phyloP scores from a whole-genome alignment of 331 rosid species.

The Acacia pycnantha region DNA sequence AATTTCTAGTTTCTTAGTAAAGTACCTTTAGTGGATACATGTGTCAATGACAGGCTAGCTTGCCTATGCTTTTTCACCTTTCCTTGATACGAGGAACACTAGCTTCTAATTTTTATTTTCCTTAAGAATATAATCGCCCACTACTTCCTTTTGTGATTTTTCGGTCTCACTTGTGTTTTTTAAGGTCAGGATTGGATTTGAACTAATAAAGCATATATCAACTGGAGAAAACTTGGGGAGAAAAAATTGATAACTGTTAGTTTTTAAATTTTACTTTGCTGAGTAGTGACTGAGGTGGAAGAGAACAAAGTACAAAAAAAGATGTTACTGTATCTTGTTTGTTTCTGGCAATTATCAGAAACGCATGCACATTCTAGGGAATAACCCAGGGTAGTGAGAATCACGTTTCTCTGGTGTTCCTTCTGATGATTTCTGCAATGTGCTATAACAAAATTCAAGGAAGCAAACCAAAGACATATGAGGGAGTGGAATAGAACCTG shows the following conservation, averaged over 20 bases:
- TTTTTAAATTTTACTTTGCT: background rate
- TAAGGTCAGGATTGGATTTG: conserved; percentile 33
- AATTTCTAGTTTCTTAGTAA: conserved; percentile 26
- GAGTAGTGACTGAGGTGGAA: conserved; percentile 11
- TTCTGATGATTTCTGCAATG: conserved; percentile 28
- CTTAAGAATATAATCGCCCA: conserved; percentile 70
- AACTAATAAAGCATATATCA: conserved; percentile 34
- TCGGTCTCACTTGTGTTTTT: conserved; percentile 19
- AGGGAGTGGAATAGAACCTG: conserved; percentile 58
- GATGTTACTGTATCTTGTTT: conserved; percentile 14
- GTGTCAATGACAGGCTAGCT: conserved; percentile 66
- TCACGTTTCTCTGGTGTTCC: conserved; percentile 19
- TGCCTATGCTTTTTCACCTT: conserved; percentile 46
- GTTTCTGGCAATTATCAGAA: conserved; percentile 25
- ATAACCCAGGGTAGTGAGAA: background rate
- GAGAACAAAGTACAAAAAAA: conserved; percentile 8
- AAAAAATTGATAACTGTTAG: conserved; percentile 4
- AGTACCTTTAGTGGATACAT: conserved; percentile 44
- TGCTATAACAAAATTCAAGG: conserved; percentile 25
- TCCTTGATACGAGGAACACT: conserved; percentile 74
- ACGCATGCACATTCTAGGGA: conserved; percentile 27
- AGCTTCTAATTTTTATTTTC: conserved; percentile 14
- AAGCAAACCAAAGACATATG: conserved; percentile 28
- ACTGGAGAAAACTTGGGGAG: conserved; percentile 6
- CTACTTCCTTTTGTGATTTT: conserved; percentile 30